Conservation (phyloP, 2,329 filamentous ascomycete genomes). For the Fusarium hainanense region DNA sequence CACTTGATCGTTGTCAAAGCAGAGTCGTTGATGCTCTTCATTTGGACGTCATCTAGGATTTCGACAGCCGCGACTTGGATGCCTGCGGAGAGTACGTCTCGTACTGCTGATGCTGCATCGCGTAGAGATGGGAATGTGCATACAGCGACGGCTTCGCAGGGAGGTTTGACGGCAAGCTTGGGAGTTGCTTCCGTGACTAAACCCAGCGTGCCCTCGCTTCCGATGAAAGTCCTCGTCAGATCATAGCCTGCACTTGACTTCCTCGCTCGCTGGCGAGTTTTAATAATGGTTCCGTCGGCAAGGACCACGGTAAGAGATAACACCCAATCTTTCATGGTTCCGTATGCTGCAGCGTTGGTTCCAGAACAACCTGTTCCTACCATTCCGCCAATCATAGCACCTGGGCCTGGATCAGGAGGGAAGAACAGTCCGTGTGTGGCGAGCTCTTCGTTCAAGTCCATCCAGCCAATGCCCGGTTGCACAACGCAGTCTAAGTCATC, state of each 20-base stretch:
- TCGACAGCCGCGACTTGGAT: conserved; percentile 82
- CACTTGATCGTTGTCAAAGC: conserved; percentile 76
- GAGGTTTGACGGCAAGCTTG: conserved; percentile 80
- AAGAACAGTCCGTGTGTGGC: conserved; percentile 85
- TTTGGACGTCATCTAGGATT: conserved; percentile 89
- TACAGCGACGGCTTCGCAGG: conserved; percentile 80
- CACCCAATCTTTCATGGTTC: conserved; percentile 90
- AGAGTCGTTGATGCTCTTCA: conserved; percentile 81
- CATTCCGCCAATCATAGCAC: conserved; percentile 84
- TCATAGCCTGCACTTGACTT: conserved; percentile 88
- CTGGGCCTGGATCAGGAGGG: conserved; percentile 82
- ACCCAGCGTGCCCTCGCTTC: conserved; percentile 83
- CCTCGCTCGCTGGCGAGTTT: conserved; percentile 77
- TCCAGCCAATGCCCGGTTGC: conserved; percentile 90
- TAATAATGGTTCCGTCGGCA: conserved; percentile 80
- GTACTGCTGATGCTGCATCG: conserved; percentile 78
- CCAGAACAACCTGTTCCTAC: conserved; percentile 81
- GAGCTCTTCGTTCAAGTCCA: conserved; percentile 80
- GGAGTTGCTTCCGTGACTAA: conserved; percentile 75
- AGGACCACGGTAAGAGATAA: conserved; percentile 84
- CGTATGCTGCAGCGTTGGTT: conserved; percentile 83
- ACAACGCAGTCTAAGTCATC: conserved; percentile 93
- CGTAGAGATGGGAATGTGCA: conserved; percentile 82
- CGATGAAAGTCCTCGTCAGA: conserved; percentile 82
- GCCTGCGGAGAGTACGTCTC: conserved; percentile 76